Evolutionary conservation across 768 basidiomycete species (phyloP).

Genomic region (Lactarius hengduanensis): DNA sequence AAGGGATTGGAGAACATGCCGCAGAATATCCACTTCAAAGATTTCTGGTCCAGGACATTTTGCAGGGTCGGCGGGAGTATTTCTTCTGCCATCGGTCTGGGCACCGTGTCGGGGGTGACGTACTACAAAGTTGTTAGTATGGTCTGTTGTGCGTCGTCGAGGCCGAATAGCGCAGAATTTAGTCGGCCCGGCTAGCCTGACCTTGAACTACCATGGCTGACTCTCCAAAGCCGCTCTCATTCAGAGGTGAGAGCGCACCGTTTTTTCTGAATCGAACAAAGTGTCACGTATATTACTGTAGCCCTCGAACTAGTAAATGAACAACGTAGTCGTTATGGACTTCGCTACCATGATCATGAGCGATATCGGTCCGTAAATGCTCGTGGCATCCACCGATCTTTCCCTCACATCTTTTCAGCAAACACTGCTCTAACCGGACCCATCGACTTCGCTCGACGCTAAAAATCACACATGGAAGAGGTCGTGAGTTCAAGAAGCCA

Average conservation of each 20-base stretch:
- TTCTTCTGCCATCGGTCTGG: slow-evolving; percentile 53
- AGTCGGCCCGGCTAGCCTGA: slow-evolving; percentile 25
- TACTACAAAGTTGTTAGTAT: neutral
- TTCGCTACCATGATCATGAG: slow-evolving; percentile 84
- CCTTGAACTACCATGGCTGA: slow-evolving; percentile 20
- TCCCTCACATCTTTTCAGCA: slow-evolving; percentile 46
- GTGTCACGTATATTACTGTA: slow-evolving; percentile 35
- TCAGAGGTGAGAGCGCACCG: slow-evolving; percentile 41
- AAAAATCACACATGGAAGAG: slow-evolving; percentile 85
- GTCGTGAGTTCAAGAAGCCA: slow-evolving; percentile 85
- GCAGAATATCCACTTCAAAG: slow-evolving; percentile 98
- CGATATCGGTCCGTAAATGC: slow-evolving; percentile 66
- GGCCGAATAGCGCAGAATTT: neutral
- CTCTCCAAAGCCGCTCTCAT: slow-evolving; percentile 32
- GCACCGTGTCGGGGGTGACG: slow-evolving; percentile 20
- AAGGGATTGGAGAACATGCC: slow-evolving; percentile 51
- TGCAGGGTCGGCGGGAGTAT: slow-evolving; percentile 82
- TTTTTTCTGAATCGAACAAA: neutral
- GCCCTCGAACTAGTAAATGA: slow-evolving; percentile 84
- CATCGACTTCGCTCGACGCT: slow-evolving; percentile 83
- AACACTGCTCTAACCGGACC: slow-evolving; percentile 89
- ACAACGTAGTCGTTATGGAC: slow-evolving; percentile 86
- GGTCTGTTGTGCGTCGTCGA: slow-evolving; percentile 1
- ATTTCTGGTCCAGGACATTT: slow-evolving; percentile 90
- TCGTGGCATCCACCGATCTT: neutral